These are phyloP conservation scores for Trichosphaerium sp. DNA, from an alignment of 78 protist species.

Conservation along the genomic window DNA sequence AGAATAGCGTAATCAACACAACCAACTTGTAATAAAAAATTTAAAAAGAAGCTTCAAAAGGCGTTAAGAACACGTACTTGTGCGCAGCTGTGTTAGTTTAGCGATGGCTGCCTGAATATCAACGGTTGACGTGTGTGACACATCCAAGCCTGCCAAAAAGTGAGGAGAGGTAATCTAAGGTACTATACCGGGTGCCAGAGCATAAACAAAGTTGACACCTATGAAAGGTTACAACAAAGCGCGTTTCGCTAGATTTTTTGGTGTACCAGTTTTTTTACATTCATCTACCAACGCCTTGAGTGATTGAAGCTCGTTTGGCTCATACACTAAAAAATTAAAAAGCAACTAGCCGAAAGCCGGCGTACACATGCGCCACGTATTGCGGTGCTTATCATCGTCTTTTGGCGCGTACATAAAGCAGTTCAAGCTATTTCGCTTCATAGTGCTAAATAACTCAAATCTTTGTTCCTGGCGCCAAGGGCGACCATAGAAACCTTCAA, in stretches of 20 bases:
- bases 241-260: no score
- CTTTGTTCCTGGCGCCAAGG: background rate
- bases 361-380: background rate
- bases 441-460: background rate
- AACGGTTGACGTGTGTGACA: background rate
- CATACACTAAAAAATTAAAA: no score
- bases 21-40: no score
- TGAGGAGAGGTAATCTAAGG: no score
- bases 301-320: no score
- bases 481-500: no score
- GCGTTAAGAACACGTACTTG: no score
- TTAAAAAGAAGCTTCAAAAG: no score
- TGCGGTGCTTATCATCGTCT: conserved; percentile 3
- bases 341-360: no score
- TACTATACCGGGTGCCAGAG: conserved; percentile 6
- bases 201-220: background rate
- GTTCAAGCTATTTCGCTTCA: background rate
- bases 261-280: background rate
- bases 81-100: background rate
- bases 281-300: background rate
- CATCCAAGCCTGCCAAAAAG: no score
- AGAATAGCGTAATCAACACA: background rate
- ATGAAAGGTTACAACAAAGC: no score
- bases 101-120: background rate
- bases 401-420: background rate